These are phyloP conservation scores for Botrytis galanthina DNA, from an alignment of 2,329 filamentous ascomycete species.

Conservation along the genomic window DNA sequence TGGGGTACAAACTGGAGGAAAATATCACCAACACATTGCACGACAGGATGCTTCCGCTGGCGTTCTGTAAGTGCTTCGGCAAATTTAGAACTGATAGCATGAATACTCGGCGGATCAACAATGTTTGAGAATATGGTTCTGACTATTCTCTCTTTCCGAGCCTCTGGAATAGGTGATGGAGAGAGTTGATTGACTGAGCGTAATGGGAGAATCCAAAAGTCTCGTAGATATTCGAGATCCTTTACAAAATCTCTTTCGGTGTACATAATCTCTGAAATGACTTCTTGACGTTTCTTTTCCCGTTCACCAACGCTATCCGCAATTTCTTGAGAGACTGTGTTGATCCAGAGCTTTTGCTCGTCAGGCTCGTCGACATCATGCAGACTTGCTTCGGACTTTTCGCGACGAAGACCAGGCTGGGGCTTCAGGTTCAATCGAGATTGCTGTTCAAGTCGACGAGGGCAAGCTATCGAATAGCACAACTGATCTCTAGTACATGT, in stretches of 20 bases:
- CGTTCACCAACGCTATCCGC: constrained; percentile 84
- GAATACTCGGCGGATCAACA: constrained; percentile 76
- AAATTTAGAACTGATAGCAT: constrained; percentile 84
- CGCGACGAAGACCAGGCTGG: constrained; percentile 71
- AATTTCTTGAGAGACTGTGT: constrained; percentile 92
- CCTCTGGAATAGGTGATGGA: constrained; percentile 82
- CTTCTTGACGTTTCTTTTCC: constrained; percentile 96
- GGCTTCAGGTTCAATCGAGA: constrained; percentile 91
- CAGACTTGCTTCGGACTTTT: constrained; percentile 66
- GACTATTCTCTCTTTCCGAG: constrained; percentile 85
- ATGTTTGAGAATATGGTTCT: constrained; percentile 95
- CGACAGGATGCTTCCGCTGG: constrained; percentile 87
- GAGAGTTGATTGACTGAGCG: constrained; percentile 63
- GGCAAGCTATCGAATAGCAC: constrained; percentile 97
- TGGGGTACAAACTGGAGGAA: constrained; percentile 89
- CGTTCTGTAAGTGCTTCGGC: constrained; percentile 84
- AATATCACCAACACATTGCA: constrained; percentile 87
- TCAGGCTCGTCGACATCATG: constrained; percentile 89
- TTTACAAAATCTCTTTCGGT: constrained; percentile 99
- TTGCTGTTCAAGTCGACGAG: constrained; percentile 88
- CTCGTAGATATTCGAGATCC: constrained; percentile 92
- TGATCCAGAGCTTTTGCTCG: constrained; percentile 99
- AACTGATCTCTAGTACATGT: constrained; percentile 94
- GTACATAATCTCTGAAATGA: constrained; percentile 98
- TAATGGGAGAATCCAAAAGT: constrained; percentile 97